Evolutionary conservation across 441 rosid species (phyloP), one percentile per base, ranked within the genome.

Genomic region (Pelargonium citronellum): DNA sequence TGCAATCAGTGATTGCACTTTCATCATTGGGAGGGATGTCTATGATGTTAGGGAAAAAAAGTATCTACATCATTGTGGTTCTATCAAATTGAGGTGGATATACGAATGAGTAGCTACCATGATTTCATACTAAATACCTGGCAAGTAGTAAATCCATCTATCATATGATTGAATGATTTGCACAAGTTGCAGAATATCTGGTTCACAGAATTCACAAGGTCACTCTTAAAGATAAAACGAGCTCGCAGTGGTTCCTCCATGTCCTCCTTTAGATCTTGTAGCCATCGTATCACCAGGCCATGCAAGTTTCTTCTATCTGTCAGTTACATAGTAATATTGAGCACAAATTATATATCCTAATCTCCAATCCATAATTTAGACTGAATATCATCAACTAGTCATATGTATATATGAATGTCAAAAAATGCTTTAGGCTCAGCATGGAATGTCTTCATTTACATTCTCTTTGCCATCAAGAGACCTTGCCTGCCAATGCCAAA

Each of bases 281-380:
- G 87, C 98, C 97, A 93, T 75, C 79, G 76, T 81, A 82, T 89
- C 71, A 81, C 84, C 83, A 93, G 79, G 73, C 92, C 83, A 76
- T 84, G 87, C 80, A 87, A 80, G 69, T 81, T 78, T 73, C 81
- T 82, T 60, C 68, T 70, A 69, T 89, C 98, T 92, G 88, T 72
- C 76, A 65, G 74, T 49, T 65, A 68, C 16, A 68, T 43, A 67
- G 72, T 72, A 69, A 5, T 22, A 57, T 63, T n/a, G 34, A 30
- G 68, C n/a, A 24, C 22, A 70, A 16, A 63, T 55, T 62, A 51
- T 39, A 61, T 43, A 61, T 20, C 4, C 66, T 13, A 69, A 34
- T 15, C 62, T 46, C 7, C 34, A 22, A 34, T 44, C 64, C 12
- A 58, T 20, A 20, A 17, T 58, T 1, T 17, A 58, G 8, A 7